Conservation (phyloP, 495 filamentous ascomycete species). For the Astrothelium subdiscretum region DNA sequence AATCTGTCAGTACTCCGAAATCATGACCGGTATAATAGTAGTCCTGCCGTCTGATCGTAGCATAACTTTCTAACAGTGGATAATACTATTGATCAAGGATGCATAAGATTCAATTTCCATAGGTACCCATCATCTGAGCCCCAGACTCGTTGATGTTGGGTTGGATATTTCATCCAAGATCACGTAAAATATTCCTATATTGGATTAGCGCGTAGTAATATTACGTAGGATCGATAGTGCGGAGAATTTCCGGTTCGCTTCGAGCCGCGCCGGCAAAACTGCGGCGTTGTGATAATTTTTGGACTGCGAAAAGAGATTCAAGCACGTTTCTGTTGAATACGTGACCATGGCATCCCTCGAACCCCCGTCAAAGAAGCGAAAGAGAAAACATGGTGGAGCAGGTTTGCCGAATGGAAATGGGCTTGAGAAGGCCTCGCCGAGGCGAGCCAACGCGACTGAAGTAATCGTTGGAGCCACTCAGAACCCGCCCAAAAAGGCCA, state of each 20-base stretch:
- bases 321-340: not conserved
- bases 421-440: not conserved
- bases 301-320: not conserved
- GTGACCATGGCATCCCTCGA: not conserved
- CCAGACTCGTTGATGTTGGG: too few species aligned
- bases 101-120: too few species aligned
- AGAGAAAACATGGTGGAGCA: conserved; percentile 10
- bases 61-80: too few species aligned
- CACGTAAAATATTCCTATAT: too few species aligned
- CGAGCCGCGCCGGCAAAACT: not conserved
- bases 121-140: too few species aligned
- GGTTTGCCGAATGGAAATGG: conserved; percentile 7
- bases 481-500: conserved; percentile 10
- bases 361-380: conserved; percentile 10
- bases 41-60: too few species aligned
- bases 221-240: too few species aligned
- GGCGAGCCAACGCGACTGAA: not conserved
- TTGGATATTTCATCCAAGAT: too few species aligned
- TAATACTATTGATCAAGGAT: too few species aligned
- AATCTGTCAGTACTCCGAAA: too few species aligned
- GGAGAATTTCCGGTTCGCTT: not conserved
- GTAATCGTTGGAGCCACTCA: conserved; percentile 1
- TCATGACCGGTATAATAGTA: too few species aligned
- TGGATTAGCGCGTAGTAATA: too few species aligned
- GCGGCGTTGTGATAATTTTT: not conserved